These are phyloP conservation scores for Pseudomassariella vexata DNA, from an alignment of 2,329 filamentous ascomycete species.

Conservation along the genomic window DNA sequence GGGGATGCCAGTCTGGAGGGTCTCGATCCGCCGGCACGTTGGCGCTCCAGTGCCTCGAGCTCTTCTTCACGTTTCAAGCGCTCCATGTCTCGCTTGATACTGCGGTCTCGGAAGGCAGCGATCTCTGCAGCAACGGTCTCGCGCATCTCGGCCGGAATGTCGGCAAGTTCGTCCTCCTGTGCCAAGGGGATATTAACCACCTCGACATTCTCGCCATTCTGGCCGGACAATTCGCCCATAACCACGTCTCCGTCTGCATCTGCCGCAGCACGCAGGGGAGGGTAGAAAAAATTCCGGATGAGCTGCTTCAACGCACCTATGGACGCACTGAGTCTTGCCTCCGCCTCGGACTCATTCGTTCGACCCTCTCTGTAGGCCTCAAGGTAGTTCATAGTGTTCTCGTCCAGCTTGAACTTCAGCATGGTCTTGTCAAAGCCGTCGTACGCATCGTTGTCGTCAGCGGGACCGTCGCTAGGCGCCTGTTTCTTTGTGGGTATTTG, in stretches of 20 bases:
- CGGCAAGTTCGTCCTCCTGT: constrained; percentile 86
- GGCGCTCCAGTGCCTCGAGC: constrained; percentile 78
- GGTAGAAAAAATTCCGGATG: constrained; percentile 68
- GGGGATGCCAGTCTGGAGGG: constrained; percentile 68
- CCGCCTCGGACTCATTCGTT: constrained; percentile 56
- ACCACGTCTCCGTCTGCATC: constrained; percentile 62
- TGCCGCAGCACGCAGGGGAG: constrained; percentile 41
- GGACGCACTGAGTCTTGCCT: constrained; percentile 65
- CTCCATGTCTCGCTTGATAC: constrained; percentile 82
- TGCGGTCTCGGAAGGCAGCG: constrained; percentile 86
- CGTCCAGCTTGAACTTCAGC: constrained; percentile 72
- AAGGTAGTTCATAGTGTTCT: constrained; percentile 77
- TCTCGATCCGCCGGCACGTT: constrained; percentile 60
- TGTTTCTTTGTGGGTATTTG: constrained; percentile 78
- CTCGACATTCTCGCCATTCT: constrained; percentile 63
- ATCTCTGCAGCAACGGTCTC: constrained; percentile 94
- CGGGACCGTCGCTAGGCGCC: constrained; percentile 37
- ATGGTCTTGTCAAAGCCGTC: constrained; percentile 62
- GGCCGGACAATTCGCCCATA: constrained; percentile 58
- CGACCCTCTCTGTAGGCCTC: constrained; percentile 69
- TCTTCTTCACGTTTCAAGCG: constrained; percentile 85
- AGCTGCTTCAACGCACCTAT: constrained; percentile 62
- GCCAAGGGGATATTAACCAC: constrained; percentile 85
- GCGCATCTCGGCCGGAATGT: constrained; percentile 94
- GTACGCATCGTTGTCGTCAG: constrained; percentile 37